These are phyloP conservation scores for Verticillium klebahnii DNA, from an alignment of 2,329 filamentous ascomycete species.

Conservation along the genomic window DNA sequence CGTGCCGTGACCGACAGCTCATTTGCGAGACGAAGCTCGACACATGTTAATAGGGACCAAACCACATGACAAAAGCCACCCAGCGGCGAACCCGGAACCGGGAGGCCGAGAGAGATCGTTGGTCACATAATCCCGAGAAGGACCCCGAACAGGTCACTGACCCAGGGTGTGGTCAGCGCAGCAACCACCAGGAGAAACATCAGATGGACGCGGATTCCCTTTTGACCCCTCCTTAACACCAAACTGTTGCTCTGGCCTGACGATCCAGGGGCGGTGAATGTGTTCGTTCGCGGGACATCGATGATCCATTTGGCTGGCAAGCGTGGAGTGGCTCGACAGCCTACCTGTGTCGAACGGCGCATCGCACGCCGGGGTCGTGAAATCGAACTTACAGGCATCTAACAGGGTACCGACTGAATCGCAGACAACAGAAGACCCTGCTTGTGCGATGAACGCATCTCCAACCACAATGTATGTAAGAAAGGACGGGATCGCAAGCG, in stretches of 20 bases:
- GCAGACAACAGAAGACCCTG: too few species aligned
- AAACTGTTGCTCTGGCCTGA: constrained; percentile 1
- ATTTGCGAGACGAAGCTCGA: constrained; percentile 5
- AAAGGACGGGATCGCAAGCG: too few species aligned
- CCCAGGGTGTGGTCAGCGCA: constrained; percentile 4
- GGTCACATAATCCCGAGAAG: not conserved
- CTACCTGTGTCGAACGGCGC: not conserved
- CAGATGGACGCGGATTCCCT: constrained; percentile 1
- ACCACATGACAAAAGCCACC: not conserved
- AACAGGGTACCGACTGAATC: not conserved
- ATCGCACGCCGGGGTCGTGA: constrained; percentile 2
- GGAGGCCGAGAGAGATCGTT: not conserved
- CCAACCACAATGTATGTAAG: too few species aligned
- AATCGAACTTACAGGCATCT: not conserved
- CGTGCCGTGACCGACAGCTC: constrained; percentile 3
- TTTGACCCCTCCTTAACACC: not conserved
- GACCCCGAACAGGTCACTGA: not conserved
- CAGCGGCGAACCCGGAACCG: not conserved
- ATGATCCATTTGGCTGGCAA: not conserved
- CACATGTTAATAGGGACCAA: not conserved
- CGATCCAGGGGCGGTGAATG: constrained; percentile 4
- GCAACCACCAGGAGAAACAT: constrained; percentile 13
- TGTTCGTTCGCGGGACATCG: not conserved
- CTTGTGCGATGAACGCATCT: not conserved
- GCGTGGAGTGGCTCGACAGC: not conserved